Percentiles rank a stretch among this genome's conserved stretches.
Conservation (phyloP, 2,329 filamentous ascomycete genomes). For the Colletotrichum euphorbiae region DNA sequence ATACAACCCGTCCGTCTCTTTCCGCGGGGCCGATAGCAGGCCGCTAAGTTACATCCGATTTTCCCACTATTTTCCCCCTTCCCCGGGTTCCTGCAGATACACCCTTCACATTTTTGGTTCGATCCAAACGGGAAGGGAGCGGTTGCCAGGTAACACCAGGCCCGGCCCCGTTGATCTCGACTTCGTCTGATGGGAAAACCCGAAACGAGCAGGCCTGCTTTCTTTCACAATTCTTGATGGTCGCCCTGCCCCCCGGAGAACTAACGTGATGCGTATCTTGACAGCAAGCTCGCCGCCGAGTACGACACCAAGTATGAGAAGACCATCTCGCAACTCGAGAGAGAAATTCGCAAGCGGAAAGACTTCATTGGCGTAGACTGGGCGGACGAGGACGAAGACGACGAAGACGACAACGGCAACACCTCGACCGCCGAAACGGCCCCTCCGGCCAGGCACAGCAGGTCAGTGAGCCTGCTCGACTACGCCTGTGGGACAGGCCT, state of each 20-base stretch:
- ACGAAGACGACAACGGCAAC: conserved; percentile 46
- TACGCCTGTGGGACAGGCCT: conserved; percentile 81
- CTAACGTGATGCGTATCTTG: not conserved
- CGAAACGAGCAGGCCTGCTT: too few species aligned
- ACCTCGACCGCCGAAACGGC: conserved; percentile 42
- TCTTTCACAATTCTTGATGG: not conserved
- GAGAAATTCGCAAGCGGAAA: conserved; percentile 63
- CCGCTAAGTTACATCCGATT: not conserved
- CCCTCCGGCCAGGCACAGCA: not conserved
- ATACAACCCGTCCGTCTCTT: too few species aligned
- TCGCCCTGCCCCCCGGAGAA: not conserved
- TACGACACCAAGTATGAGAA: conserved; percentile 70
- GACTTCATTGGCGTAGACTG: conserved; percentile 73
- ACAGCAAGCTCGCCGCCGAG: conserved; percentile 62
- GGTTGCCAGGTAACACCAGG: not conserved
- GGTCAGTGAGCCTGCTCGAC: conserved; percentile 69
- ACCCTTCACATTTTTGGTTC: not conserved
- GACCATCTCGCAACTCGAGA: conserved; percentile 64
- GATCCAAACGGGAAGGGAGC: not conserved
- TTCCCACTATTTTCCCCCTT: not conserved
- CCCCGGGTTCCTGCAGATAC: conserved; percentile 38
- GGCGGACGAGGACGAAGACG: conserved; percentile 53
- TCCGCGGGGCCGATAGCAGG: not conserved
- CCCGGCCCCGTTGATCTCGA: not conserved
- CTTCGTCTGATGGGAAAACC: not conserved